Conservation (phyloP, 352 stramenopile species). For the Globisporangium recalcitrans region DNA sequence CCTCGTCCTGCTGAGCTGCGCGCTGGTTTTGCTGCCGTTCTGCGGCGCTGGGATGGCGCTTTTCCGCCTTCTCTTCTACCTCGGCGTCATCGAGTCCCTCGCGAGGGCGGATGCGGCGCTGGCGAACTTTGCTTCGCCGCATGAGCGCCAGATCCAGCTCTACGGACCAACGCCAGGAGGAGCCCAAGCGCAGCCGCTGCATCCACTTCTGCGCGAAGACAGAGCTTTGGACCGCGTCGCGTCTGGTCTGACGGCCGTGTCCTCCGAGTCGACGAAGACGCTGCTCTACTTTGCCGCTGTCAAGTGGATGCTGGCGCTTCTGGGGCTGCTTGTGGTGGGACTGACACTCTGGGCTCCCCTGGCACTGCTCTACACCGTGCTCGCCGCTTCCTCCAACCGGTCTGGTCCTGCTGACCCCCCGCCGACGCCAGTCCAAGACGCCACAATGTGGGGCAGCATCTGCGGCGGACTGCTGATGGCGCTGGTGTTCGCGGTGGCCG, state of each 20-base stretch:
- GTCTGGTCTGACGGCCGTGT: not conserved
- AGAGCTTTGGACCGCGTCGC: not conserved
- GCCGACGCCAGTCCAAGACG: not conserved
- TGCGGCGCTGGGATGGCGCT: not conserved
- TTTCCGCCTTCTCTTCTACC: not conserved
- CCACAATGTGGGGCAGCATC: not conserved
- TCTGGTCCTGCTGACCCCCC: not conserved
- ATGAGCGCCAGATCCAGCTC: not conserved
- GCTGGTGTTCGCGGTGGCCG: not conserved
- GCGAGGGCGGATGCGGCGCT: not conserved
- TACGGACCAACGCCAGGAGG: not conserved
- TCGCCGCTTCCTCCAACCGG: not conserved
- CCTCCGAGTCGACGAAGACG: not conserved
- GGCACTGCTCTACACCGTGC: not conserved
- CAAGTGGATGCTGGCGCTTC: not conserved
- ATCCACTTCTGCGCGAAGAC: not conserved
- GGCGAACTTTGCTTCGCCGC: not conserved
- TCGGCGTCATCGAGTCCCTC: not conserved
- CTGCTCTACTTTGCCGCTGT: not conserved
- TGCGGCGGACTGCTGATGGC: not conserved
- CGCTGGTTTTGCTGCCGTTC: not conserved
- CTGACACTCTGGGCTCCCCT: not conserved
- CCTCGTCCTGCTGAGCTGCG: not conserved
- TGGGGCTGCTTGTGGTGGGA: not conserved
- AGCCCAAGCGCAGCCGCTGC: not conserved